A percentile compares a stretch with the other conserved stretches of the same genome.
Evolutionary conservation across 2,329 filamentous ascomycete genomes (phyloP).

Genomic region (Gnomoniopsis smithogilvyi): DNA sequence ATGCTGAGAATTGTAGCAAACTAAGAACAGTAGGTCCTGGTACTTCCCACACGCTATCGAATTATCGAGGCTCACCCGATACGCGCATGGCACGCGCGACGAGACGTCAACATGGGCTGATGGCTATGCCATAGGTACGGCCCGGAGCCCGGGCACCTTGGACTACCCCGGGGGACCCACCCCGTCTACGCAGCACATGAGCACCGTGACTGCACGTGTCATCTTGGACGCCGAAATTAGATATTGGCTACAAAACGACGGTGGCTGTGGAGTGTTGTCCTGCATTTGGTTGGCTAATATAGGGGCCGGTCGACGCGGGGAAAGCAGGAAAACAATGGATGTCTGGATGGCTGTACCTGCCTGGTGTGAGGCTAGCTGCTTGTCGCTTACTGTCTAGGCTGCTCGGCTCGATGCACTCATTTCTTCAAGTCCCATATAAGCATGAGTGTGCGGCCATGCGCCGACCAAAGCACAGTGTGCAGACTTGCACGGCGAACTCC

Average conservation of each 20-base stretch:
- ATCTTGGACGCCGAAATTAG: background rate
- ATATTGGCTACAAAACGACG: background rate
- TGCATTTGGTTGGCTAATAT: background rate
- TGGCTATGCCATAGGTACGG: background rate
- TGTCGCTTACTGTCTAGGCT: too few species aligned
- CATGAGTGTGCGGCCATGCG: background rate
- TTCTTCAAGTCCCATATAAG: background rate
- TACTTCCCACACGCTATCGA: background rate
- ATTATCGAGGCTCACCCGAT: slow-evolving; percentile 3
- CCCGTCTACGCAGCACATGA: background rate
- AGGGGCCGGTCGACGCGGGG: too few species aligned
- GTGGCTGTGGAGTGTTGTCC: slow-evolving; percentile 2
- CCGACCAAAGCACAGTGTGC: background rate
- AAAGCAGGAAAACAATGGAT: too few species aligned
- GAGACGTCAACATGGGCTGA: background rate
- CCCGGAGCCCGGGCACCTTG: background rate
- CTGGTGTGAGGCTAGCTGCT: too few species aligned
- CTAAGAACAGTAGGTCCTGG: background rate
- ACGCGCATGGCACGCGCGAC: background rate
- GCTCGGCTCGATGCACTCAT: too few species aligned
- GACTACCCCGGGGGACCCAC: background rate
- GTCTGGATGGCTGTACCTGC: too few species aligned
- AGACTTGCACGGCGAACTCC: background rate
- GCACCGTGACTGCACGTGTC: background rate
- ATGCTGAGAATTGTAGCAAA: background rate